Evolutionary conservation across 768 basidiomycete genomes (phyloP).

Genomic region (Pleurotus cornucopiae): DNA sequence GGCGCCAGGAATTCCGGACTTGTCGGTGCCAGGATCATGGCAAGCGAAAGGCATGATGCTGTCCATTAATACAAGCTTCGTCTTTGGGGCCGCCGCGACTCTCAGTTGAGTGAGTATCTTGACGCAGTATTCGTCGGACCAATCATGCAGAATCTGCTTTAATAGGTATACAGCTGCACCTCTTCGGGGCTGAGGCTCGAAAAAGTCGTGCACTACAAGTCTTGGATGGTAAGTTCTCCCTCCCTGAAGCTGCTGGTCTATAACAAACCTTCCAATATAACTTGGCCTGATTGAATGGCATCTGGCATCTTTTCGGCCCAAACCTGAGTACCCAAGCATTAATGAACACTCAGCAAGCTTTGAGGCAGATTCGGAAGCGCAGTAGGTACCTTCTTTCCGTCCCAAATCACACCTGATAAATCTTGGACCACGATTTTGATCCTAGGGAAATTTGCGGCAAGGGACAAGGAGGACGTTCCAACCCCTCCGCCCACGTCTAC

Average conservation of each 20-base stretch:
- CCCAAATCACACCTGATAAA: slow-evolving; percentile 33
- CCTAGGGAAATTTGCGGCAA: slow-evolving; percentile 17
- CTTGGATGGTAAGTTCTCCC: not conserved
- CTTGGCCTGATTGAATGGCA: slow-evolving; percentile 15
- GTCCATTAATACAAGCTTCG: slow-evolving; percentile 39
- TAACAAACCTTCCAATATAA: slow-evolving; percentile 21
- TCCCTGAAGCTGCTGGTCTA: not conserved
- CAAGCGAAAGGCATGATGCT: slow-evolving; percentile 33
- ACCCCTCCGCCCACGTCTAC: slow-evolving; percentile 56
- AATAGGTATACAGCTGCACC: slow-evolving; percentile 50
- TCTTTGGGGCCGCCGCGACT: slow-evolving; percentile 27
- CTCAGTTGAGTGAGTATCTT: slow-evolving; percentile 34
- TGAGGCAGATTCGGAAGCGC: not conserved
- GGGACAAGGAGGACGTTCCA: slow-evolving; percentile 25
- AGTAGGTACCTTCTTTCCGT: slow-evolving; percentile 29
- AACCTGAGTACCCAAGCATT: not conserved
- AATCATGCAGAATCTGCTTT: slow-evolving; percentile 60
- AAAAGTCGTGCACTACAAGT: slow-evolving; percentile 25
- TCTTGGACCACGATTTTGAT: slow-evolving; percentile 46
- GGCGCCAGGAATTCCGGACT: slow-evolving; percentile 17
- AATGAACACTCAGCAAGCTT: not conserved
- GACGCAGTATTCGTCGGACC: slow-evolving; percentile 43
- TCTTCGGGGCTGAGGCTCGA: slow-evolving; percentile 34
- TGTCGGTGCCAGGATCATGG: slow-evolving; percentile 19
- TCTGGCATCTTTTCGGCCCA: slow-evolving; percentile 7